Evolutionary conservation across 495 filamentous ascomycete genomes (phyloP).

Genomic region (Penicillium turbatum): DNA sequence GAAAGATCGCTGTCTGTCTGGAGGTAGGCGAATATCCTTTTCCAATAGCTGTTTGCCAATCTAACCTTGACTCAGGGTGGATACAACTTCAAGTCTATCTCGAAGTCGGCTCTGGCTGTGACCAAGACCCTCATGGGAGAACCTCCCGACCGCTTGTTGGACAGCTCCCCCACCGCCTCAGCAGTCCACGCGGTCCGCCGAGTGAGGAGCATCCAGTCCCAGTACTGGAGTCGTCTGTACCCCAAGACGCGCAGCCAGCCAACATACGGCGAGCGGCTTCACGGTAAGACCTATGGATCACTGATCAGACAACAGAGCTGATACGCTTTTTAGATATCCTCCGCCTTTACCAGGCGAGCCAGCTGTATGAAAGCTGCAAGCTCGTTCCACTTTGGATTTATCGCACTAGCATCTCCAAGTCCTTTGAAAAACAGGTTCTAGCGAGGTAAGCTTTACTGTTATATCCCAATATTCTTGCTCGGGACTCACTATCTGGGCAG

Average conservation of each 20-base stretch:
- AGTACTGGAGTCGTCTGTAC: constrained; percentile 57
- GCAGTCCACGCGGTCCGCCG: constrained; percentile 48
- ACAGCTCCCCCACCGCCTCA: constrained; percentile 37
- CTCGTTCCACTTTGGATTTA: constrained; percentile 75
- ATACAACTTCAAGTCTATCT: constrained; percentile 91
- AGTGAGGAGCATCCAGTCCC: constrained; percentile 54
- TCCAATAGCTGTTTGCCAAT: background rate
- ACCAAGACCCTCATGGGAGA: constrained; percentile 93
- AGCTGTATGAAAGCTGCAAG: constrained; percentile 62
- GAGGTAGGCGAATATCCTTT: constrained; percentile 49
- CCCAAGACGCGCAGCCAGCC: constrained; percentile 38
- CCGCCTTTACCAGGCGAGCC: constrained; percentile 63
- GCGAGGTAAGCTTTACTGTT: constrained; percentile 57
- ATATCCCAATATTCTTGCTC: background rate
- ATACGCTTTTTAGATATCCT: constrained; percentile 56
- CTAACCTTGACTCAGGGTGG: constrained; percentile 55
- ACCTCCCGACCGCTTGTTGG: constrained; percentile 70
- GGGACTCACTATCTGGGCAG: constrained; percentile 27
- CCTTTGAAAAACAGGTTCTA: constrained; percentile 85
- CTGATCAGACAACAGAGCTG: background rate
- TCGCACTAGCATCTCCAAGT: constrained; percentile 62
- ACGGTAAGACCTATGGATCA: constrained; percentile 36
- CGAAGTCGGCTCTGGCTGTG: constrained; percentile 85
- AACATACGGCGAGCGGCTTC: constrained; percentile 47
- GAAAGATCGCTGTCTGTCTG: constrained; percentile 86